These are phyloP conservation scores for Cucurbita moschata DNA, from an alignment of 306 rosid species.

Conservation along the genomic window DNA sequence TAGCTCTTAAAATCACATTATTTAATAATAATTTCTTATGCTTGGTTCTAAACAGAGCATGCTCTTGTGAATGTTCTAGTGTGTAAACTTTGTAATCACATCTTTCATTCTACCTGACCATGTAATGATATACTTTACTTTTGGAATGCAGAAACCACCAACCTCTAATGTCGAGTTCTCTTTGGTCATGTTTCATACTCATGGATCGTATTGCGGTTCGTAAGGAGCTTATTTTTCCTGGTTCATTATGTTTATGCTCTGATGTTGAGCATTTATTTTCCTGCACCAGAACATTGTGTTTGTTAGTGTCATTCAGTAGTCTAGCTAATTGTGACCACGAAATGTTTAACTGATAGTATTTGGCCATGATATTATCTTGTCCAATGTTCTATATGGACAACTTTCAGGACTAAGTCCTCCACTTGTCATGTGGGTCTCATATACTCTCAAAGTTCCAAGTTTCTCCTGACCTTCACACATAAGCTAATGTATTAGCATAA, in stretches of 20 bases:
- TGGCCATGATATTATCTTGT: background rate
- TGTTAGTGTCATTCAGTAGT: background rate
- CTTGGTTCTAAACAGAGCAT: background rate
- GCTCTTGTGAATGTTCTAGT: background rate
- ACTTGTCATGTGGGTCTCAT: background rate
- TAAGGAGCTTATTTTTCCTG: slow-evolving; percentile 3
- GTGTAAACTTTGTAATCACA: background rate
- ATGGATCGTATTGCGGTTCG: slow-evolving; percentile 87
- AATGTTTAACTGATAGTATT: background rate
- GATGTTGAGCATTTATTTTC: background rate
- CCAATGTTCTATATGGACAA: background rate
- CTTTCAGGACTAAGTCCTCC: background rate
- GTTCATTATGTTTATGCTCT: slow-evolving; percentile 2
- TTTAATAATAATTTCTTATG: background rate
- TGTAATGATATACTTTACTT: background rate
- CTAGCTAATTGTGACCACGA: background rate
- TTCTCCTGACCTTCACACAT: background rate
- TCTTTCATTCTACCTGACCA: slow-evolving; percentile 3
- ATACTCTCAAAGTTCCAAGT: background rate
- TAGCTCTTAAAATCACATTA: background rate
- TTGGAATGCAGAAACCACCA: slow-evolving; percentile 51
- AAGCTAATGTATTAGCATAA: background rate
- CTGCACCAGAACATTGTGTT: background rate
- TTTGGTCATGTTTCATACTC: slow-evolving; percentile 63
- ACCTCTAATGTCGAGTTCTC: slow-evolving; percentile 51